A percentile compares a stretch with the other conserved stretches of the same genome.
Evolutionary conservation across 2,329 filamentous ascomycete genomes (phyloP).

Genomic region (Arthroderma sp.): DNA sequence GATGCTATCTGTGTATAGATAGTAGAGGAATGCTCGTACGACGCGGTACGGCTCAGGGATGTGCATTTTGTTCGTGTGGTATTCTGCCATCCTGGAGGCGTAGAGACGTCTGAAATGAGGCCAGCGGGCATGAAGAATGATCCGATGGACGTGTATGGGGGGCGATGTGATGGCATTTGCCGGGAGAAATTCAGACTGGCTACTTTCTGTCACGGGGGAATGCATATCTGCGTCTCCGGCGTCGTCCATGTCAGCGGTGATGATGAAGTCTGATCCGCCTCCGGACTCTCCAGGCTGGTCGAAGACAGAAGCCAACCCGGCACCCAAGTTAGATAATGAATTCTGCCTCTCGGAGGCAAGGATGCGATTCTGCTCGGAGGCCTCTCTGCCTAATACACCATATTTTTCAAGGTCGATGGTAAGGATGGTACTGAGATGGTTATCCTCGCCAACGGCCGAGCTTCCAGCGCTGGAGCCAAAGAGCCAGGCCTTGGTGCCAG

Average conservation of each 20-base stretch:
- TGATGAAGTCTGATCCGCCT: conserved; percentile 78
- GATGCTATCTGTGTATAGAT: conserved; percentile 93
- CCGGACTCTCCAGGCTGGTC: conserved; percentile 73
- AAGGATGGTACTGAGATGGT: conserved; percentile 88
- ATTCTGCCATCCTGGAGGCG: conserved; percentile 90
- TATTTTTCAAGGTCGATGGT: conserved; percentile 86
- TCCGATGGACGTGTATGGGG: conserved; percentile 86
- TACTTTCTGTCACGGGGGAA: conserved; percentile 38
- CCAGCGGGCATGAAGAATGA: conserved; percentile 91
- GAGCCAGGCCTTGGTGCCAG: conserved; percentile 92
- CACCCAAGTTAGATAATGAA: conserved; percentile 55
- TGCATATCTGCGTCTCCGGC: conserved; percentile 50
- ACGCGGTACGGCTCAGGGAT: conserved; percentile 93
- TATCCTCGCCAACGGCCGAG: conserved; percentile 61
- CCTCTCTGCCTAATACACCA: conserved; percentile 71
- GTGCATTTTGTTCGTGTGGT: conserved; percentile 93
- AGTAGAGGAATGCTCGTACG: conserved; percentile 88
- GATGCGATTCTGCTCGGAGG: conserved; percentile 36
- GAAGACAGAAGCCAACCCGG: conserved; percentile 76
- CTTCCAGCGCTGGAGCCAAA: conserved; percentile 72
- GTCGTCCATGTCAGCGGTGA: conserved; percentile 76
- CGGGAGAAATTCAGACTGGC: conserved; percentile 23
- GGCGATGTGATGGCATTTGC: conserved; percentile 48
- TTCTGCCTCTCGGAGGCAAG: conserved; percentile 45
- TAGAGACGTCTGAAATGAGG: conserved; percentile 91